These are phyloP conservation scores for Dothistroma septosporum DNA, from an alignment of 2,329 filamentous ascomycete species.

Conservation along the genomic window DNA sequence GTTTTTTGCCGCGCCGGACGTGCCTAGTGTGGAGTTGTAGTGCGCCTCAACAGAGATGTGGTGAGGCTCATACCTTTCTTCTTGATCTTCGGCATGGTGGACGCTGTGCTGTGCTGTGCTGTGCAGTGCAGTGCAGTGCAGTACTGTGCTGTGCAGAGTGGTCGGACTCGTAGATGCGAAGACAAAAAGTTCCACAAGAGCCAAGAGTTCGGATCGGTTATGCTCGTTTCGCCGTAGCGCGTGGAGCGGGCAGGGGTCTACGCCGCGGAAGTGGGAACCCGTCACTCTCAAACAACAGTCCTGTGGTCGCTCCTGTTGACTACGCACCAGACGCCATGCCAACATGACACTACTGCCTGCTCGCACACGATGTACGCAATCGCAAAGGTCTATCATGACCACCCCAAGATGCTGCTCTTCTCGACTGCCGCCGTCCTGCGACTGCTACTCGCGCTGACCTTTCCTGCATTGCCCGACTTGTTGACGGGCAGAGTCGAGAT, in stretches of 20 bases:
- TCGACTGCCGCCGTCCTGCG: conserved; percentile 71
- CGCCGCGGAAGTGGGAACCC: background rate
- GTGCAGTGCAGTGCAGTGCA: conserved; percentile 3
- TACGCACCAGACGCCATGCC: background rate
- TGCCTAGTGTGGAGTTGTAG: conserved; percentile 49
- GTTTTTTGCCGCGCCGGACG: conserved; percentile 91
- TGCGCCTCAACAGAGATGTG: conserved; percentile 6
- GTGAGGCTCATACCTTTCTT: conserved; percentile 65
- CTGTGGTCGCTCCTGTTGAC: background rate
- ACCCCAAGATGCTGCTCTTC: conserved; percentile 62
- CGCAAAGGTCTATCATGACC: conserved; percentile 30
- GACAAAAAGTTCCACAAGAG: conserved; percentile 9
- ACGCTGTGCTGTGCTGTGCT: conserved; percentile 8
- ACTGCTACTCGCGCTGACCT: conserved; percentile 72
- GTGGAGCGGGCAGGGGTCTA: background rate
- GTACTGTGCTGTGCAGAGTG: background rate
- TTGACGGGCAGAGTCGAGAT: conserved; percentile 91
- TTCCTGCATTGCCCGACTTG: conserved; percentile 78
- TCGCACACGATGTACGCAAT: conserved; percentile 22
- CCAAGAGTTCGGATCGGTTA: conserved; percentile 6
- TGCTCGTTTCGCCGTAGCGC: background rate
- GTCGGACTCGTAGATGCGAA: background rate
- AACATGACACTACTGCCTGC: background rate
- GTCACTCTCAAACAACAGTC: background rate
- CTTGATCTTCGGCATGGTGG: conserved; percentile 70